Evolutionary conservation across 2,329 filamentous ascomycete genomes (phyloP).

Genomic region (Pseudocercospora fuligena): DNA sequence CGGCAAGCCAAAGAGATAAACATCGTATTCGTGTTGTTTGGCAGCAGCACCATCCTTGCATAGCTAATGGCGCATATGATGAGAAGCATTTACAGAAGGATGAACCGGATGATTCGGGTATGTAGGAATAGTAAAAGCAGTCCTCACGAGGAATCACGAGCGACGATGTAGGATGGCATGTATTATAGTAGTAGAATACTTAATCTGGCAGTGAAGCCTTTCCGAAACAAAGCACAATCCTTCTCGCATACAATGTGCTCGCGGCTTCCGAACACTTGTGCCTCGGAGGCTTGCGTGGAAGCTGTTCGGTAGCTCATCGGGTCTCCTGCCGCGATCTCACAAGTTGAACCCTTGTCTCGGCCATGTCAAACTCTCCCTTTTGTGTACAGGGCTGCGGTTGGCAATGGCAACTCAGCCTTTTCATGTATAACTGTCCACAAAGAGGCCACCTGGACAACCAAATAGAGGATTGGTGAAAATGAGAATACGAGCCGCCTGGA

Average conservation of each 20-base stretch:
- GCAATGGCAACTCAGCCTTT: background rate
- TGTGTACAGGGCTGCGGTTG: background rate
- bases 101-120: background rate
- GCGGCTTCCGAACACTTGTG: background rate
- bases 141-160: background rate
- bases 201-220: background rate
- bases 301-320: conserved; percentile 1
- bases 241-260: conserved; percentile 4
- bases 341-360: background rate
- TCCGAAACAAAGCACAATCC: background rate
- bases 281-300: conserved; percentile 3
- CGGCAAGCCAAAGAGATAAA: background rate
- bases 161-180: background rate
- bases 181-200: background rate
- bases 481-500: background rate
- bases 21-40: background rate
- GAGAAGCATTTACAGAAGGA: background rate
- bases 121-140: background rate
- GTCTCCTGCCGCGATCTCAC: background rate
- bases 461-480: background rate
- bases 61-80: background rate
- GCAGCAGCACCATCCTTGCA: background rate
- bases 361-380: conserved; percentile 5
- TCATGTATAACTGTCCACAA: background rate
- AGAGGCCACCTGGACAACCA: background rate